Evolutionary conservation across 2,329 filamentous ascomycete genomes (phyloP).

Genomic region (Botrytis hyacinthi): DNA sequence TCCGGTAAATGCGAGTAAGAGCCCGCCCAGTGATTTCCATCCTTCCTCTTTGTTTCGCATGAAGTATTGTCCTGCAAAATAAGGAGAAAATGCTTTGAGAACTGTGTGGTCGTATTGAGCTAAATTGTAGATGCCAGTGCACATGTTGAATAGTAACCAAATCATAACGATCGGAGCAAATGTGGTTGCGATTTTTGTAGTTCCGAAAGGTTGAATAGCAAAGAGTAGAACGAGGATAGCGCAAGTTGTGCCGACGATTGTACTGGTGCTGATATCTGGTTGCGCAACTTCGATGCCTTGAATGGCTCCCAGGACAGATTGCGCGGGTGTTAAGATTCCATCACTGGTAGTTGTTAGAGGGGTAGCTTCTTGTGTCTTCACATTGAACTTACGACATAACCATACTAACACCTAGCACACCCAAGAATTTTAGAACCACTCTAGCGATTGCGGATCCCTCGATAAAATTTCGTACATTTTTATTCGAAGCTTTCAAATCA

Average conservation of each 20-base stretch:
- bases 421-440: conserved; percentile 56
- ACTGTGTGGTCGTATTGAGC: conserved; percentile 52
- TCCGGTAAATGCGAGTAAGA: conserved; percentile 72
- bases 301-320: conserved; percentile 67
- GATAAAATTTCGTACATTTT: conserved; percentile 53
- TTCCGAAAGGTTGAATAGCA: conserved; percentile 62
- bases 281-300: conserved; percentile 61
- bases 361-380: not conserved
- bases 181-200: conserved; percentile 54
- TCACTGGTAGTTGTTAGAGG: conserved; percentile 41
- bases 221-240: conserved; percentile 64
- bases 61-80: conserved; percentile 61
- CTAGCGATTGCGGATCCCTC: conserved; percentile 55
- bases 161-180: conserved; percentile 68
- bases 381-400: conserved; percentile 49
- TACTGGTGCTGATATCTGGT: conserved; percentile 53
- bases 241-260: conserved; percentile 63
- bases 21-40: conserved; percentile 66
- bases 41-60: conserved; percentile 56
- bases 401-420: conserved; percentile 65
- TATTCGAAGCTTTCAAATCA: conserved; percentile 53
- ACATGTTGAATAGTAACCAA: conserved; percentile 64
- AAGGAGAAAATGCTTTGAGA: conserved; percentile 55
- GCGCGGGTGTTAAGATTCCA: conserved; percentile 66
- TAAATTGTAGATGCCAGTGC: conserved; percentile 63